A percentile compares a stretch with the other conserved stretches of the same genome.
Evolutionary conservation across 2,329 filamentous ascomycete genomes (phyloP).

Genomic region (Aspergillus sp.): DNA sequence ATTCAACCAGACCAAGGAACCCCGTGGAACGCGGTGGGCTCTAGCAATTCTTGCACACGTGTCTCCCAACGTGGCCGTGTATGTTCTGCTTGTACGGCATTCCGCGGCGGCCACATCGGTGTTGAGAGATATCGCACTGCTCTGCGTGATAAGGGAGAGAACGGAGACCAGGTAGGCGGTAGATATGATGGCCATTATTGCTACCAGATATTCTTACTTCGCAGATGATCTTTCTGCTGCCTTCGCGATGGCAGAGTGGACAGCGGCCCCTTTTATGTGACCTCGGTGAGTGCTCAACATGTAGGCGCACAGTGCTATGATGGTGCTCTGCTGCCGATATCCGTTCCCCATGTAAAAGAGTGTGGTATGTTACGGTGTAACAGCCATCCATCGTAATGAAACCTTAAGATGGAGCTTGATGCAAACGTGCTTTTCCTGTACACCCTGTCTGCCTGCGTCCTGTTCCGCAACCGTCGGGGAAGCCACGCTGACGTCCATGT

Average conservation of each 20-base stretch:
- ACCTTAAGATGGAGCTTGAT: not conserved
- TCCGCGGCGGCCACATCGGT: not conserved
- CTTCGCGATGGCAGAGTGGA: no score
- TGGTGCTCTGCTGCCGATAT: no score
- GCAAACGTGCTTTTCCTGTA: not conserved
- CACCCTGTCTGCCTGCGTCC: not conserved
- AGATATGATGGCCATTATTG: not conserved
- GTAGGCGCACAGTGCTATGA: no score
- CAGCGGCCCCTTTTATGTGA: no score
- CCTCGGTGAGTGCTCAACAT: no score
- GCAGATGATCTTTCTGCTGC: no score
- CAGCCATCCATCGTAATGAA: not conserved
- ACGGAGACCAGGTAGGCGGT: not conserved
- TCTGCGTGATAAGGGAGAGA: not conserved
- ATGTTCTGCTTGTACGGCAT: slow-evolving; percentile 1
- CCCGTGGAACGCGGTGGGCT: not conserved
- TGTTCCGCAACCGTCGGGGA: not conserved
- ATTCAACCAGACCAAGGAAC: not conserved
- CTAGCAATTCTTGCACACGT: slow-evolving; percentile 2
- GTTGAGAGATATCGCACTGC: not conserved
- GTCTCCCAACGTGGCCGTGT: slow-evolving; percentile 3
- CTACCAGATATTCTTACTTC: no score
- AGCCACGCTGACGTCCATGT: not conserved
- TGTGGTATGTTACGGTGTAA: not conserved
- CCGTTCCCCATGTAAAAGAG: not conserved